Evolutionary conservation across 1,284 basidiomycete genomes (phyloP).

Genomic region (Malassezia sp.): DNA sequence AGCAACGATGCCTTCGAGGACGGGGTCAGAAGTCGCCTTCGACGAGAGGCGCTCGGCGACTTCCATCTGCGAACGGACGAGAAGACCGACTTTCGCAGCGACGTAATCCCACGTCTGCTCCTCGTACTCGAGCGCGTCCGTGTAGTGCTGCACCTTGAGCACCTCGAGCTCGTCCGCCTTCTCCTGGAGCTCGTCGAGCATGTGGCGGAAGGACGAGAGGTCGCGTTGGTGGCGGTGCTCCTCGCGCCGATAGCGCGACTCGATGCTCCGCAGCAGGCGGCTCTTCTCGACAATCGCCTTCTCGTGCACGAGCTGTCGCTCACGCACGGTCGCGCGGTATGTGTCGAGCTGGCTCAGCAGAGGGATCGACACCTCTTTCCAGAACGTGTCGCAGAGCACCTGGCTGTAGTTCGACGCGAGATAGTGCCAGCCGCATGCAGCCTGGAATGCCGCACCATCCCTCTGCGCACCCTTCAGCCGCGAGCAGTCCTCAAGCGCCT

Average conservation of each 20-base stretch:
- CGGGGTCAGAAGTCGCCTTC: slow-evolving; percentile 74
- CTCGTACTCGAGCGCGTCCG: slow-evolving; percentile 77
- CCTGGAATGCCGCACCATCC: slow-evolving; percentile 31
- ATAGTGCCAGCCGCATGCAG: slow-evolving; percentile 62
- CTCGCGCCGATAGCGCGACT: slow-evolving; percentile 67
- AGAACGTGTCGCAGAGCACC: slow-evolving; percentile 72
- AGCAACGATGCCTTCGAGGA: slow-evolving; percentile 79
- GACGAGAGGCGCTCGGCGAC: slow-evolving; percentile 61
- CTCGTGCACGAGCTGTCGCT: slow-evolving; percentile 41
- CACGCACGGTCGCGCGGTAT: slow-evolving; percentile 61
- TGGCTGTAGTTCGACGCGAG: slow-evolving; percentile 86
- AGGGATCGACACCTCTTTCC: slow-evolving; percentile 80
- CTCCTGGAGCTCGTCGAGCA: slow-evolving; percentile 58
- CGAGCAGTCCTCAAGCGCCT: slow-evolving; percentile 49
- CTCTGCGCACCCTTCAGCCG: slow-evolving; percentile 41
- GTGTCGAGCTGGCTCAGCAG: slow-evolving; percentile 69
- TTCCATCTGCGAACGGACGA: slow-evolving; percentile 37
- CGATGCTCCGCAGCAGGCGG: slow-evolving; percentile 73
- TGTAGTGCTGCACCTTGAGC: slow-evolving; percentile 66
- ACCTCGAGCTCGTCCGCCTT: slow-evolving; percentile 80
- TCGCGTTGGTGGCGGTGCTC: slow-evolving; percentile 59
- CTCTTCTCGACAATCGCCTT: slow-evolving; percentile 59
- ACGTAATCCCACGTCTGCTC: slow-evolving; percentile 86
- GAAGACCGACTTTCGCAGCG: slow-evolving; percentile 50
- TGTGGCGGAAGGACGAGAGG: slow-evolving; percentile 32